Evolutionary conservation across 2,329 filamentous ascomycete genomes (phyloP), one percentile per base, ranked within the genome.

Genomic region (Trichophyton benhamiae): DNA sequence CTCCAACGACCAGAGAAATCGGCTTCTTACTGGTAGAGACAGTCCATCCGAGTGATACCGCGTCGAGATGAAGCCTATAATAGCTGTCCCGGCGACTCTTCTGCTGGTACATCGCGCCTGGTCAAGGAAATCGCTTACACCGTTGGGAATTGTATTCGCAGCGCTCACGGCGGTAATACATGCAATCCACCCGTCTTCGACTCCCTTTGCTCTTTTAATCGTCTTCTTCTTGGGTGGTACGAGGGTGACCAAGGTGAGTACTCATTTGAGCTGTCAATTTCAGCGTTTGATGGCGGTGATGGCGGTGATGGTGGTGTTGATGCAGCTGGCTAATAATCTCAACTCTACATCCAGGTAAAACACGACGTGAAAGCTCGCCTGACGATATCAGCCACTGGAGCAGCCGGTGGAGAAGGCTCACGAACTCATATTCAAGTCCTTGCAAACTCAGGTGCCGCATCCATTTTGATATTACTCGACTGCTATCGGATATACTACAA

Each of bases 181-280:
- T 73, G 90, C 91, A 15, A 76, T 91, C n/a, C 91, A 97, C 74
- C 92, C 92, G 2, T 96, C 90, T 87, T 89, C 88, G 63, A 78
- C 91, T n/a, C 91, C 90, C n/a, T 95, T 96, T 75, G 82, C 82
- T 30, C 80, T 96, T 9, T 80, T 97, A 1, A 82, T 83, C 58
- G 82, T 91, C 41, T 97, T 97, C 78, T 97, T 96, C 74, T 77
- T 95, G 2, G 84, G 87, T 3, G 94, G 91, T 1, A 95, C 88
- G 0, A 79, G 85, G 59, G 91, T 86, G 0, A 96, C 92, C 0
- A 91, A 92, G 77, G 88, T 90, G 72, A 27, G 69, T 60, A 58
- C 61, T 36, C n/a, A 1, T 44, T n/a, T n/a, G 17, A 15, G 3
- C 41, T 4, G 15, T 17, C 33, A 11, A 38, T 38, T 38, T 38